Percentiles rank a stretch among this genome's conserved stretches.
Evolutionary conservation across 2,329 filamentous ascomycete species (phyloP).

Genomic region (Sarocladiaceae sp.): DNA sequence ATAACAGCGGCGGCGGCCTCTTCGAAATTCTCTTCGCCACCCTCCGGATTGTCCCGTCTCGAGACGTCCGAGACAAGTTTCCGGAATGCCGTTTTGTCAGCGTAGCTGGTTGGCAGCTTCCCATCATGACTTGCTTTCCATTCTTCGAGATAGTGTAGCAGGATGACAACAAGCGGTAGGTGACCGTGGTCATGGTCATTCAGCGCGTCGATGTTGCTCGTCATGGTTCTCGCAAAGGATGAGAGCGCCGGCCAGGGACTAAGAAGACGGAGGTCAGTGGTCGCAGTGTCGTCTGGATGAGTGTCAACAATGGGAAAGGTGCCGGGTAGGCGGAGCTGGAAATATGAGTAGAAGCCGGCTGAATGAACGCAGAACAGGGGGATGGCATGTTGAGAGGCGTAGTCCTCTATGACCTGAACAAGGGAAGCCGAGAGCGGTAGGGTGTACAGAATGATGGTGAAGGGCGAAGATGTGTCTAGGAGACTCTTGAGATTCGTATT

Average conservation of each 20-base stretch:
- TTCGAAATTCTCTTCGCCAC: conserved; percentile 94
- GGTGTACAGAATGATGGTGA: conserved; percentile 50
- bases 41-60: conserved; percentile 69
- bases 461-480: conserved; percentile 33
- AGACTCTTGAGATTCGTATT: conserved; percentile 32
- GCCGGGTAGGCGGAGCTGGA: conserved; percentile 70
- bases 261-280: conserved; percentile 76
- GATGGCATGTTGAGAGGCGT: conserved; percentile 50
- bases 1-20: conserved; percentile 84
- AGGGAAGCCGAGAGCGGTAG: conserved; percentile 40
- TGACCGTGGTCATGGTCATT: conserved; percentile 83
- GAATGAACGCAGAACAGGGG: conserved; percentile 80
- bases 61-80: conserved; percentile 60
- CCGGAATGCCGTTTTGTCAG: conserved; percentile 81
- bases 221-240: conserved; percentile 60
- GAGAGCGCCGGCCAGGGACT: conserved; percentile 79
- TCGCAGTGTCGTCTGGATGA: conserved; percentile 82
- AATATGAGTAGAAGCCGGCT: conserved; percentile 86
- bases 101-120: conserved; percentile 64
- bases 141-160: conserved; percentile 73
- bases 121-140: conserved; percentile 73
- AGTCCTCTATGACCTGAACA: conserved; percentile 38
- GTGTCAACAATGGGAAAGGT: conserved; percentile 92
- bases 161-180: conserved; percentile 75
- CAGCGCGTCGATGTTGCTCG: conserved; percentile 61